Evolutionary conservation across 1,284 basidiomycete species (phyloP).

Genomic region (Ustilago curta): DNA sequence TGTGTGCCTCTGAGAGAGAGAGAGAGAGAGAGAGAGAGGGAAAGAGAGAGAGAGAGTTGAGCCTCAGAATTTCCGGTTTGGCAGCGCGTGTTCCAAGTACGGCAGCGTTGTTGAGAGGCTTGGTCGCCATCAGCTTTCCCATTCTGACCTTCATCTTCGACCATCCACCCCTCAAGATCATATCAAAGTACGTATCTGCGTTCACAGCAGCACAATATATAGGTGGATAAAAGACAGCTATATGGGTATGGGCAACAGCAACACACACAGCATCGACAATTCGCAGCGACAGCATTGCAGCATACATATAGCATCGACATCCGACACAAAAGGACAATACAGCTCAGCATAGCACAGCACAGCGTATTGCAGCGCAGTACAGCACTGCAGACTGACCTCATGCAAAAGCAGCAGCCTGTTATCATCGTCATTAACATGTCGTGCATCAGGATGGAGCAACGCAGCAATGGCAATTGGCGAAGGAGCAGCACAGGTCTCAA

Average conservation of each 20-base stretch:
- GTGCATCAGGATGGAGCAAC: too few species aligned
- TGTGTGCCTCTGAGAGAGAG: too few species aligned
- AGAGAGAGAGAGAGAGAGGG: too few species aligned
- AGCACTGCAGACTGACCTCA: too few species aligned
- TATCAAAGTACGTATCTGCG: slow-evolving; percentile 48
- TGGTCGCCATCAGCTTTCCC: slow-evolving; percentile 24
- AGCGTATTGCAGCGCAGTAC: background rate
- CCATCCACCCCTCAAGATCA: slow-evolving; percentile 55
- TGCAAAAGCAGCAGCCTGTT: too few species aligned
- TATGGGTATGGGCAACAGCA: background rate
- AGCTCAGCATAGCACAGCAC: background rate
- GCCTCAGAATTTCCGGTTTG: slow-evolving; percentile 2
- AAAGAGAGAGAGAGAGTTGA: too few species aligned
- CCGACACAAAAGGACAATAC: slow-evolving; percentile 4
- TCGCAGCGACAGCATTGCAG: slow-evolving; percentile 4
- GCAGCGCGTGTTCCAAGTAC: background rate
- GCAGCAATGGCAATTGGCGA: too few species aligned
- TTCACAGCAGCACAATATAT: background rate
- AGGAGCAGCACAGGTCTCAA: too few species aligned
- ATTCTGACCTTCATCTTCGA: slow-evolving; percentile 48
- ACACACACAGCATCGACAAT: background rate
- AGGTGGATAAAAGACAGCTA: slow-evolving; percentile 4
- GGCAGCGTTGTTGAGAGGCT: background rate
- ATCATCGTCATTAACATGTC: too few species aligned
- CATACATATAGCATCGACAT: background rate